Evolutionary conservation across 805 yeast species (phyloP), one percentile per base, ranked within the genome.

Genomic region (Pichia membranifaciens): DNA sequence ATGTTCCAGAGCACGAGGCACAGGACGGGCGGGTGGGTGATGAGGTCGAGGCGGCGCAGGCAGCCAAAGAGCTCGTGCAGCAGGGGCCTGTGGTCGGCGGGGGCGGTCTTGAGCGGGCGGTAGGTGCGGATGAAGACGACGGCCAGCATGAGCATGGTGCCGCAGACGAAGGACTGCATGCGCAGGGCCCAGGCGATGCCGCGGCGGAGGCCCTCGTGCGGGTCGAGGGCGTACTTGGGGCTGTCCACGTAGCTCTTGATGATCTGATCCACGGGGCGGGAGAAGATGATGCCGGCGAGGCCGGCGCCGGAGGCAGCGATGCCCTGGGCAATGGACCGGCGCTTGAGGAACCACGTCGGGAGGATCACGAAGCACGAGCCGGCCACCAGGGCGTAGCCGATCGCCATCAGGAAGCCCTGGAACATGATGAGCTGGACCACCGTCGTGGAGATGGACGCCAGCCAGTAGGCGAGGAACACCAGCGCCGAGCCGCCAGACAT

Each of bases 291-390:
- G 49, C 81, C 82, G 29, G 81, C 79, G 1, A 75, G 53, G 35
- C 82, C 82, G 4, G 79, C 69, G 9, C 82, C 83, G 20, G 72
- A 55, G 21, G 73, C 64, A 2, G 75, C 69, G 22, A 75, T 58
- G 4, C 82, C 81, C 56, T 71, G 67, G 2, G 81, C 78, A 12
- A 74, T 60, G 1, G 76, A 70, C 43, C 71, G 64, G 31, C 58
- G 62, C 25, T 68, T 66, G 16, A 71, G 58, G 52, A 76, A 75
- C 79, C 80, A 76, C n/a, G 73, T 68, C 1, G 80, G 76, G 16
- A 75, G 49, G 4, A 75, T 60, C 17, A 74, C 41, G 32, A 59
- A 54, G 5, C 55, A 40, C 1, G 68, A 58, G 21, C 63, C 64
- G 5, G 72, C 67, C 37, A 71, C 60, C 38, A 72, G 56, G 0